phyloP scores from a whole-genome alignment of 306 rosid genomes.

The Casuarina glauca region DNA sequence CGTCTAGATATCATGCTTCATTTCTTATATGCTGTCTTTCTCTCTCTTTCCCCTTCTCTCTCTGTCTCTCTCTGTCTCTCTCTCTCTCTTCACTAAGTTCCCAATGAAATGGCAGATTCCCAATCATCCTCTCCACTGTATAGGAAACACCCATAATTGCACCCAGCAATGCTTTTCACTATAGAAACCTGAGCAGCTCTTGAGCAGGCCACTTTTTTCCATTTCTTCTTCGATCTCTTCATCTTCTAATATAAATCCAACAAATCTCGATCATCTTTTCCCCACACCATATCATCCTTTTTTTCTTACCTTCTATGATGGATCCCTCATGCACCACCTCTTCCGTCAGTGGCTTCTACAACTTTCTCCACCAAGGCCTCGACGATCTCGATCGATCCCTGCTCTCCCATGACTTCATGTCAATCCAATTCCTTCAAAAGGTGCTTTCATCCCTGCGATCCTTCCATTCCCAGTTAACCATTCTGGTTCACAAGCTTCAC shows the following conservation, averaged over 20 bases:
- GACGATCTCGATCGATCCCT: slow-evolving; percentile 54
- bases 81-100: slow-evolving; percentile 14
- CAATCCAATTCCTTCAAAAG: slow-evolving; percentile 66
- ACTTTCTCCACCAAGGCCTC: slow-evolving; percentile 59
- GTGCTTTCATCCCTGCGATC: slow-evolving; percentile 67
- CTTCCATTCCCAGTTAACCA: slow-evolving; percentile 67
- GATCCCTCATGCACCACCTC: slow-evolving; percentile 63
- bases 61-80: background rate
- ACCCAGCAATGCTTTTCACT: slow-evolving; percentile 65
- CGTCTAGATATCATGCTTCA: slow-evolving; percentile 26
- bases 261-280: slow-evolving; percentile 50
- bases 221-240: slow-evolving; percentile 19
- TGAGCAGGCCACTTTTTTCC: slow-evolving; percentile 28
- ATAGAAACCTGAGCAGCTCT: slow-evolving; percentile 58
- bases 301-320: slow-evolving; percentile 47
- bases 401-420: slow-evolving; percentile 60
- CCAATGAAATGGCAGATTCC: slow-evolving; percentile 58
- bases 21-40: background rate
- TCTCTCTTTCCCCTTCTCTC: background rate
- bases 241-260: slow-evolving; percentile 42
- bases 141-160: slow-evolving; percentile 77
- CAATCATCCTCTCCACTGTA: slow-evolving; percentile 80
- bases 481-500: slow-evolving; percentile 62
- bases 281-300: slow-evolving; percentile 9
- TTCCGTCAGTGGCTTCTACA: slow-evolving; percentile 81